These are phyloP conservation scores for Nicotiana knightiana DNA, from an alignment of 257 asterid species.

Conservation along the genomic window DNA sequence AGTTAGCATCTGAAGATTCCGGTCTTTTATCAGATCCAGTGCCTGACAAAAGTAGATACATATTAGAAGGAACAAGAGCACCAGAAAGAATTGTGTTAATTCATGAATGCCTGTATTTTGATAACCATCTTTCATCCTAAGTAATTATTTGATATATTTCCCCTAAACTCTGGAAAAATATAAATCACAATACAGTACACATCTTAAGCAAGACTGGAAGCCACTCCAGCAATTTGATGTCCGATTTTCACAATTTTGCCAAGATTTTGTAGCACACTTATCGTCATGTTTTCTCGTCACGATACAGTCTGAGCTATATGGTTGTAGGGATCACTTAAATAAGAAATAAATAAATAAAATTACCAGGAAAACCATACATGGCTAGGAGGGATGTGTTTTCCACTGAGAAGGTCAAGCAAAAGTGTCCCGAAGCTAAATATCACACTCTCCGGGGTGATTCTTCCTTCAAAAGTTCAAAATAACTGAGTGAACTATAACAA, in stretches of 20 bases:
- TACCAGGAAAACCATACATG: constrained; percentile 54
- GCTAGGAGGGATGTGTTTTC: constrained; percentile 94
- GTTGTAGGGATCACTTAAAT: not conserved
- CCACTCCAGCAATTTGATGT: not conserved
- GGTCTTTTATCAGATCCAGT: constrained; percentile 42
- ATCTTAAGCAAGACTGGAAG: not conserved
- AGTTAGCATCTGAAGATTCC: constrained; percentile 44
- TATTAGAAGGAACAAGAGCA: not conserved
- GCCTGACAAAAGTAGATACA: constrained; percentile 27
- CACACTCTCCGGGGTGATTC: constrained; percentile 88
- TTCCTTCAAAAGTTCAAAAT: constrained; percentile 40
- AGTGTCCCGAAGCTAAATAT: constrained; percentile 91
- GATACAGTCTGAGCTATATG: not conserved
- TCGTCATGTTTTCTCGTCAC: not conserved
- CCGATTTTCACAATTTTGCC: not conserved
- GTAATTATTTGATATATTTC: too few species aligned
- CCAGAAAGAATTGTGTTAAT: not conserved
- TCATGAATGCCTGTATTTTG: not conserved
- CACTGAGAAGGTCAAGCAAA: constrained; percentile 90
- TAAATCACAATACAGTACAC: not conserved
- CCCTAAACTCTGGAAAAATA: not conserved
- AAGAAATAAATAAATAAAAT: not conserved
- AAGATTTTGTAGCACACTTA: not conserved
- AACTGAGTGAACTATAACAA: not conserved
- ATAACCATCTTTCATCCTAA: not conserved